A percentile compares a stretch with the other conserved stretches of the same genome.
phyloP scores from a whole-genome alignment of 352 stramenopile genomes.

The Globisporangium yorkense region DNA sequence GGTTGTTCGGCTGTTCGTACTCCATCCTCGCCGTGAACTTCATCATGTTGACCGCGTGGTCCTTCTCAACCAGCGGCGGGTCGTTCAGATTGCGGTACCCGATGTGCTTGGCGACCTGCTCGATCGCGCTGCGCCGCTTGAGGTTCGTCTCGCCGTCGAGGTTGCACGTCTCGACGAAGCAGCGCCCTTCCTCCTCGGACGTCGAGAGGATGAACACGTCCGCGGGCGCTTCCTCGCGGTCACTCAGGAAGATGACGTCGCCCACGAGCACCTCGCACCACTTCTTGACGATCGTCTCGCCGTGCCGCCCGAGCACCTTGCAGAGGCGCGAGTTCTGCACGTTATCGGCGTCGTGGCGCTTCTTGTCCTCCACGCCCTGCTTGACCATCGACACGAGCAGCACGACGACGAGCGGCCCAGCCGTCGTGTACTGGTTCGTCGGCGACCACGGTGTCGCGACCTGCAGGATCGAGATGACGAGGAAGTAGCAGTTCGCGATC shows the following conservation, averaged over 20 bases:
- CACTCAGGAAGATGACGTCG: slow-evolving; percentile 42
- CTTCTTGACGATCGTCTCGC: slow-evolving; percentile 39
- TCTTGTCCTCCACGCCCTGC: slow-evolving; percentile 72
- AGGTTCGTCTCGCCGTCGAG: slow-evolving; percentile 94
- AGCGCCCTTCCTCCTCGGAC: slow-evolving; percentile 67
- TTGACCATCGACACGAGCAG: slow-evolving; percentile 78
- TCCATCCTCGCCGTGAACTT: slow-evolving; percentile 38
- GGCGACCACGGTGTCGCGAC: slow-evolving; percentile 59
- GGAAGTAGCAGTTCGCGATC: slow-evolving; percentile 95
- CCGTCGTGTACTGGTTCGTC: slow-evolving; percentile 76
- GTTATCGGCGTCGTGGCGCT: slow-evolving; percentile 62
- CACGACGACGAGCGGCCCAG: slow-evolving; percentile 61
- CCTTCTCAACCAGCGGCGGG: slow-evolving; percentile 24
- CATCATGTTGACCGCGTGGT: slow-evolving; percentile 34
- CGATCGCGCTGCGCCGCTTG: slow-evolving; percentile 70
- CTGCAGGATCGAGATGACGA: slow-evolving; percentile 92
- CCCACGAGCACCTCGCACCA: slow-evolving; percentile 80
- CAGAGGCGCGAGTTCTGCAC: slow-evolving; percentile 58
- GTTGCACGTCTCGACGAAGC: slow-evolving; percentile 92
- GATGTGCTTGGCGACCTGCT: slow-evolving; percentile 45
- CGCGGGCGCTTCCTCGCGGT: slow-evolving; percentile 55
- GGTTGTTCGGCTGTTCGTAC: slow-evolving; percentile 78
- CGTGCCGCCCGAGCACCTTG: slow-evolving; percentile 28
- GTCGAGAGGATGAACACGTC: slow-evolving; percentile 70
- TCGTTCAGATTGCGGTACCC: slow-evolving; percentile 61